phyloP scores from a whole-genome alignment of 768 basidiomycete species.

The Russula abietina region DNA sequence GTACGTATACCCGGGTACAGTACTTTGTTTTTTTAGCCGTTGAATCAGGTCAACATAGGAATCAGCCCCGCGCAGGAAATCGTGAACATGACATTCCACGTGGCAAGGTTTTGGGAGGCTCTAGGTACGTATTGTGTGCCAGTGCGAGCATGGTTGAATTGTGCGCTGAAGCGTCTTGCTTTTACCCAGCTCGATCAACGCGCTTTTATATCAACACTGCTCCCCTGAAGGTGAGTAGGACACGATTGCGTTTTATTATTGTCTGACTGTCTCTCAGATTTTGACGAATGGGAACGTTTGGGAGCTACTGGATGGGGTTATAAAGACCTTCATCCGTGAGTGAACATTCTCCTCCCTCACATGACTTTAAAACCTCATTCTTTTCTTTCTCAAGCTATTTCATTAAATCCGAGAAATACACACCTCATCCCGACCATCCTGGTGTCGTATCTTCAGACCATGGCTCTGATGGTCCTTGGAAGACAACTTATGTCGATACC shows the following conservation, averaged over 20 bases:
- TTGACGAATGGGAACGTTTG: conserved; percentile 25
- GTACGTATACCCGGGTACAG: conserved; percentile 4
- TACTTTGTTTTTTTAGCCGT: background rate
- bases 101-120: conserved; percentile 22
- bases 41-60: background rate
- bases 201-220: conserved; percentile 21
- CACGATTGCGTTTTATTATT: background rate
- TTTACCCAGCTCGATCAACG: conserved; percentile 17
- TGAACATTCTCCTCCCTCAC: background rate
- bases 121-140: background rate
- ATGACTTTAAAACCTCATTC: background rate
- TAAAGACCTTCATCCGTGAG: conserved; percentile 24
- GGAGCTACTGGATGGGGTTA: conserved; percentile 27
- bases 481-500: conserved; percentile 2
- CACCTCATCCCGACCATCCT: conserved; percentile 5
- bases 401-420: conserved; percentile 20
- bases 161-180: background rate
- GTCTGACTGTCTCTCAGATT: conserved; percentile 14
- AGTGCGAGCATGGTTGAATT: background rate
- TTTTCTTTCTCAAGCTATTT: conserved; percentile 17
- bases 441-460: conserved; percentile 13
- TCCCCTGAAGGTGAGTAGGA: conserved; percentile 14
- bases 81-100: conserved; percentile 13
- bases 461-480: conserved; percentile 18
- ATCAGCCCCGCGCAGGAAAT: conserved; percentile 12